A percentile compares a stretch with the other conserved stretches of the same genome.
Conservation (phyloP, 139 green algal species). For the Chara braunii region DNA sequence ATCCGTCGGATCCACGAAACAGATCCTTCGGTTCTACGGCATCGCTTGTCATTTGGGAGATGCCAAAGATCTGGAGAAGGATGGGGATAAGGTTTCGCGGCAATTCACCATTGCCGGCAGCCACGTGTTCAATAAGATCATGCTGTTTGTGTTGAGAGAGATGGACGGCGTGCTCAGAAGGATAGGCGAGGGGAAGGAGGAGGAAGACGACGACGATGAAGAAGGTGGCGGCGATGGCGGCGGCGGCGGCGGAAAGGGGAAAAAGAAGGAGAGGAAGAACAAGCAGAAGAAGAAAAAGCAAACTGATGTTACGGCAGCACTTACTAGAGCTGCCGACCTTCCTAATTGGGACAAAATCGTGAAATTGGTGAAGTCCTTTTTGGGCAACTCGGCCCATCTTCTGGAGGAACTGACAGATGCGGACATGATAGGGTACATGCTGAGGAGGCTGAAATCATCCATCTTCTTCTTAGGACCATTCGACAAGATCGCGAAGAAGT, state of each 20-base stretch:
- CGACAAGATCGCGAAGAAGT: constrained; percentile 57
- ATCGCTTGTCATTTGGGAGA: constrained; percentile 81
- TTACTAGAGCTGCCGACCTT: constrained; percentile 2
- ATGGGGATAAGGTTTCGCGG: constrained; percentile 14
- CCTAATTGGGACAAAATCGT: constrained; percentile 65
- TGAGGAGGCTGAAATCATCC: constrained; percentile 63
- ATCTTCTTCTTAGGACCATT: constrained; percentile 62
- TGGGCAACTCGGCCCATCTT: constrained; percentile 90
- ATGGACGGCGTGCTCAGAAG: constrained; percentile 65
- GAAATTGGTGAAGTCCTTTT: constrained; percentile 73
- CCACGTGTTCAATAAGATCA: constrained; percentile 68
- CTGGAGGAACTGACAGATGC: constrained; percentile 54
- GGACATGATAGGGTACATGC: constrained; percentile 56
- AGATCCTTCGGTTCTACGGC: constrained; percentile 61
- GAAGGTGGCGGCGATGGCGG: constrained; percentile 3
- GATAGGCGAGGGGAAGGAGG: background rate
- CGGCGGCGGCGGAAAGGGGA: background rate
- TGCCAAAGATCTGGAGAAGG: constrained; percentile 44
- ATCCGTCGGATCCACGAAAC: constrained; percentile 21
- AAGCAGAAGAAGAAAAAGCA: constrained; percentile 5
- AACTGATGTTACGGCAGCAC: background rate
- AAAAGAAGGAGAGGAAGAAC: constrained; percentile 14
- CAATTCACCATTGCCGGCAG: constrained; percentile 55
- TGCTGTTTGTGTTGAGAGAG: constrained; percentile 79
- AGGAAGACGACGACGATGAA: background rate